Evolutionary conservation across 2,329 filamentous ascomycete species (phyloP), one percentile per base, ranked within the genome.

Genomic region (Fonsecaea multimorphosa): DNA sequence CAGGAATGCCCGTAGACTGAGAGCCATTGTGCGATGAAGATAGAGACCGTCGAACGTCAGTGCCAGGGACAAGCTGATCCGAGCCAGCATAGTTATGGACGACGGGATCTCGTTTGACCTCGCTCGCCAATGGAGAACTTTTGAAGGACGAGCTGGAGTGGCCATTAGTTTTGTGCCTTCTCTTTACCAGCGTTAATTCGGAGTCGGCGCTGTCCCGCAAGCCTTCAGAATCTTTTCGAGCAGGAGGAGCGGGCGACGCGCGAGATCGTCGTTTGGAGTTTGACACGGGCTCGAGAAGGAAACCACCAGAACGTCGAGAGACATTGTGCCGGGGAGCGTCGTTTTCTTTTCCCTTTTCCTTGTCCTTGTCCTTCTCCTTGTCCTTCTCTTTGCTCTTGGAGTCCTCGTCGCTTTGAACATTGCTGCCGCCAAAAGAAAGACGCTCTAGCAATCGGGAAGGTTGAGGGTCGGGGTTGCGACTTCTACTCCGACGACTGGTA

Each of bases 211-310:
- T 76, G 67, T 75, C 78, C 64, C 77, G 78, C 71, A 81, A 83
- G 64, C 77, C 76, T 60, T 76, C 78, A 19, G 71, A 68, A 29
- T 78, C 75, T 8, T 72, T 70, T 34, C 73, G 69, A 32, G 75
- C 72, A 57, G 69, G 70, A 55, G 73, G 70, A 54, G 73, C 59
- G 11, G 64, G 70, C 66, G 66, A 74, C 63, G 58, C 70, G 73
- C 57, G 68, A 73, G 60, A 74, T 66, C 65, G 73, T 68, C 70
- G 74, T 67, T 49, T 76, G 32, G 67, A 75, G 68, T 74, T 67
- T 67, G 79, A 74, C 70, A 77, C 70, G 22, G 77, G 72, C 38
- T 84, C 81, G 40, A 85, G 74, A 49, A 86, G 71, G 64, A 82
- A 82, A 3, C 78, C 78, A 59, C 80, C 74, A 7, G 79, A 79